A percentile compares a stretch with the other conserved stretches of the same genome.
Conservation (phyloP, 2,329 filamentous ascomycete genomes). For the Kalaharituber pfeilii region DNA sequence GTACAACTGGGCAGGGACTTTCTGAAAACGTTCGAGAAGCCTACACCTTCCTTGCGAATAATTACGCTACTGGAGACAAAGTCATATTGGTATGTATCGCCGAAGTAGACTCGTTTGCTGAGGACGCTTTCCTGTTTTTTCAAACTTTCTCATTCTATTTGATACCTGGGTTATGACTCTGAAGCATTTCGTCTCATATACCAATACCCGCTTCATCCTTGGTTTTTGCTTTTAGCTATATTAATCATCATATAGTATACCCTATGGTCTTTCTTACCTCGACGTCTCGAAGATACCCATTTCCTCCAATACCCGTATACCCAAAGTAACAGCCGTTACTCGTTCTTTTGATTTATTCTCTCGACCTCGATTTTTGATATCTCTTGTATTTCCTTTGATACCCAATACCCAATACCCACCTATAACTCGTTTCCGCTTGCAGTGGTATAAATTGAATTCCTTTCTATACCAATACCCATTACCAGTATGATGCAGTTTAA, state of each 20-base stretch:
- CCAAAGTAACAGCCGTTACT: too few species aligned
- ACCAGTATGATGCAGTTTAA: neutral
- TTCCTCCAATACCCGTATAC: too few species aligned
- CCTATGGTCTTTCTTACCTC: neutral
- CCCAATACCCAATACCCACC: too few species aligned
- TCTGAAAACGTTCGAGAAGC: conserved; percentile 39
- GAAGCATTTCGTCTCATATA: neutral
- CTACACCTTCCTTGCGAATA: conserved; percentile 45
- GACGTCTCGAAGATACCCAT: neutral
- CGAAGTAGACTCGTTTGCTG: neutral
- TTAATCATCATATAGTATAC: neutral
- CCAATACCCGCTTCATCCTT: neutral
- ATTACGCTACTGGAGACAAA: conserved; percentile 42
- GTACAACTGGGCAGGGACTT: conserved; percentile 19
- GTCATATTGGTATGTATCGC: conserved; percentile 30
- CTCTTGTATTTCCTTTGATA: too few species aligned
- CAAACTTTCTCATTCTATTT: neutral
- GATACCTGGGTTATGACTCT: neutral
- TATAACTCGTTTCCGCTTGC: too few species aligned
- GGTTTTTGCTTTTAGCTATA: neutral
- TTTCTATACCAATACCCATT: neutral
- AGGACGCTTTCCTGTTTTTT: neutral
- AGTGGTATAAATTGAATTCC: too few species aligned
- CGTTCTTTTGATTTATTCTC: too few species aligned
- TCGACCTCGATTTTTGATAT: too few species aligned